A percentile compares a stretch with the other conserved stretches of the same genome.
Conservation (phyloP, 148 eudicot species). For the Cornus kousa region DNA sequence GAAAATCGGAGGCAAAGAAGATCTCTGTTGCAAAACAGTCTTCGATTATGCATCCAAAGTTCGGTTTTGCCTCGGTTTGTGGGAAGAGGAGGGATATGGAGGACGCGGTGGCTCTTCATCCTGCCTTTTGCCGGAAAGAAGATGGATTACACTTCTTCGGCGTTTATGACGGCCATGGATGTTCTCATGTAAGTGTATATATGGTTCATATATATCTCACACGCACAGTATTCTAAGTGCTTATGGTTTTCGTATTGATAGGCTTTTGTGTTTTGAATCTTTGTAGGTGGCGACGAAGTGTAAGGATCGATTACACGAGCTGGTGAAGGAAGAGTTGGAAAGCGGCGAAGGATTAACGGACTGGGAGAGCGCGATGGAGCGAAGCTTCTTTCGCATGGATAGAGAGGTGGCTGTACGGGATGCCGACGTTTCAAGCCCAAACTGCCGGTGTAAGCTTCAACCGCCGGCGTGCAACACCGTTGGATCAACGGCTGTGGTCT, state of each 20-base stretch:
- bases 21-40: not conserved
- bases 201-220: not conserved
- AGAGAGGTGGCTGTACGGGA: slow-evolving; percentile 41
- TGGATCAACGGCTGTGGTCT: slow-evolving; percentile 83
- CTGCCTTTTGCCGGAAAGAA: slow-evolving; percentile 19
- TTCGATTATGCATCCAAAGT: slow-evolving; percentile 9
- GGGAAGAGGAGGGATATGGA: slow-evolving; percentile 49
- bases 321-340: slow-evolving; percentile 42
- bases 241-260: not conserved
- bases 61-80: slow-evolving; percentile 36
- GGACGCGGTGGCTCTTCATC: slow-evolving; percentile 42
- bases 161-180: slow-evolving; percentile 86
- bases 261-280: not conserved
- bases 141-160: slow-evolving; percentile 25
- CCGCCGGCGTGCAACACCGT: slow-evolving; percentile 71
- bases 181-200: slow-evolving; percentile 59
- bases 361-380: slow-evolving; percentile 61
- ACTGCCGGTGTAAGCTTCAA: slow-evolving; percentile 70
- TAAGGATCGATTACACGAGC: slow-evolving; percentile 39
- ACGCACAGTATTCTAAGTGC: too few relatives aligned
- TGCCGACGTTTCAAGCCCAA: slow-evolving; percentile 22
- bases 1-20: not conserved
- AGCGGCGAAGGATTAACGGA: slow-evolving; percentile 9
- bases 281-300: slow-evolving; percentile 51
- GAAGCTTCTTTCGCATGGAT: slow-evolving; percentile 73